These are phyloP conservation scores for Ambrosia hybrid DNA, from an alignment of 140 eudicot species.

Conservation along the genomic window DNA sequence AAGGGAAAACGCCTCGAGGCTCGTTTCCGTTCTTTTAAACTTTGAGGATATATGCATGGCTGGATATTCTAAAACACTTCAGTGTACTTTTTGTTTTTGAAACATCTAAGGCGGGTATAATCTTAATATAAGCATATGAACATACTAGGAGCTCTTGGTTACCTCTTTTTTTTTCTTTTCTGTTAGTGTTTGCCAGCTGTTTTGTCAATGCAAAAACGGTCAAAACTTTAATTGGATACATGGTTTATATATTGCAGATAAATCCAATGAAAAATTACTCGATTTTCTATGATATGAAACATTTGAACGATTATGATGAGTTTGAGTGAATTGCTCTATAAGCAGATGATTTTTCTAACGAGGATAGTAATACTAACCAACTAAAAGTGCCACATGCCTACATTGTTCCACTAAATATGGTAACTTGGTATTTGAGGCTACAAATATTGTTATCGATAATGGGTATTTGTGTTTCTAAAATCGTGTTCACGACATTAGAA, in stretches of 20 bases:
- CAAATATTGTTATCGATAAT: not conserved
- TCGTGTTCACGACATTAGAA: not conserved
- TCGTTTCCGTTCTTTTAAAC: too few relatives aligned
- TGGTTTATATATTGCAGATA: not conserved
- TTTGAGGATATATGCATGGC: not conserved
- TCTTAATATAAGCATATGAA: not conserved
- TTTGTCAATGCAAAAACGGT: not conserved
- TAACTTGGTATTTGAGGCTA: not conserved
- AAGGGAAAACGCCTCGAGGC: too few relatives aligned
- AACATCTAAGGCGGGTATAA: not conserved
- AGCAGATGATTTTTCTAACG: not conserved
- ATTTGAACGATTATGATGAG: not conserved
- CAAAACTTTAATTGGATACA: not conserved
- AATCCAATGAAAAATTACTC: not conserved
- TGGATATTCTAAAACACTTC: not conserved
- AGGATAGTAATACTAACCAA: not conserved
- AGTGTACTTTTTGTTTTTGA: constrained; percentile 10
- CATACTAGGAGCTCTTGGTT: not conserved
- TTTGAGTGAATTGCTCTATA: constrained; percentile 5
- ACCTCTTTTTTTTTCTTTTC: not conserved
- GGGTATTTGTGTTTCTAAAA: not conserved
- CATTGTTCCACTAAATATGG: not conserved
- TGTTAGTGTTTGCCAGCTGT: not conserved
- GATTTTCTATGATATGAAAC: not conserved
- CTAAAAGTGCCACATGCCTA: not conserved